phyloP scores from a whole-genome alignment of 768 basidiomycete species.

The Podaxis sp. region DNA sequence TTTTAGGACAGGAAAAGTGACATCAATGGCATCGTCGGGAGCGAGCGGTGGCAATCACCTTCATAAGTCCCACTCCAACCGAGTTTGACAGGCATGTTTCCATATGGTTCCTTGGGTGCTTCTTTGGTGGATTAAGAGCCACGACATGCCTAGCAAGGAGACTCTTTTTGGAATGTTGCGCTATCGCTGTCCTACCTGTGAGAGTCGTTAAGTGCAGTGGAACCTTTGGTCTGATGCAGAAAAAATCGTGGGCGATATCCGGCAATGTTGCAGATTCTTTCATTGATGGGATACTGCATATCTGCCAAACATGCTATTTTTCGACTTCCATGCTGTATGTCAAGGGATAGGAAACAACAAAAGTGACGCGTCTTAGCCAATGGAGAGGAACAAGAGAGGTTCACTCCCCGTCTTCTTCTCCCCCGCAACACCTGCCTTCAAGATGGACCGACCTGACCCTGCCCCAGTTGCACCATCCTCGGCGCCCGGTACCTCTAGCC shows the following conservation, averaged over 20 bases:
- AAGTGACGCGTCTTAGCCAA: background rate
- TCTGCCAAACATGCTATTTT: background rate
- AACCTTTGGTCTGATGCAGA: background rate
- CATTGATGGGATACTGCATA: background rate
- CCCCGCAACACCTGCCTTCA: background rate
- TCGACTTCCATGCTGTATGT: slow-evolving; percentile 8
- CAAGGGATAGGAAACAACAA: background rate
- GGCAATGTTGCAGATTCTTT: background rate
- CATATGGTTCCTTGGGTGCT: background rate
- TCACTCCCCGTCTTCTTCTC: too few relatives aligned
- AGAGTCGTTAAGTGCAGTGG: background rate
- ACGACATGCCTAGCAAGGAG: background rate
- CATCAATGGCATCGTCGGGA: background rate
- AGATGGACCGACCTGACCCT: slow-evolving; percentile 3
- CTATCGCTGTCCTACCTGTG: background rate
- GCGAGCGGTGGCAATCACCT: background rate
- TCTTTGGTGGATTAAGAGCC: background rate
- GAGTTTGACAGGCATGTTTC: background rate
- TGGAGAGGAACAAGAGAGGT: background rate
- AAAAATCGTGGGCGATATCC: background rate
- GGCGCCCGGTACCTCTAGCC: slow-evolving; percentile 1
- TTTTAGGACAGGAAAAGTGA: background rate
- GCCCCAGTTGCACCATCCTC: background rate
- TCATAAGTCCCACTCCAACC: background rate
- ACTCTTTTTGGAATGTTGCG: background rate